A percentile compares a stretch with the other conserved stretches of the same genome.
Conservation (phyloP, 768 basidiomycete species). For the Boletus tomentosulus region DNA sequence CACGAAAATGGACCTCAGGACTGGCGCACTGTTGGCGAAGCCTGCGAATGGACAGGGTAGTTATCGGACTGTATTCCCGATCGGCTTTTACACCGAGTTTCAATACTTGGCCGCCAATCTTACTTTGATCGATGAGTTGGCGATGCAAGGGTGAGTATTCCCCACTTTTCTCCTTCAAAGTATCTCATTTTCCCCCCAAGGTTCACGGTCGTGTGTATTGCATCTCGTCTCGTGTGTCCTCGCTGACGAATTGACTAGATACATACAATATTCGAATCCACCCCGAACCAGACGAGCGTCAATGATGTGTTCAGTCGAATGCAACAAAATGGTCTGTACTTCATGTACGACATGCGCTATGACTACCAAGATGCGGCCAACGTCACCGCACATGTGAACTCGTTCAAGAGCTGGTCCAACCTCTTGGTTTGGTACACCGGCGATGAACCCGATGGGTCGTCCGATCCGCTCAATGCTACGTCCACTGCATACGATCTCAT, state of each 20-base stretch:
- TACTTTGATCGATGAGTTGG: slow-evolving; percentile 30
- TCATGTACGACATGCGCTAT: slow-evolving; percentile 83
- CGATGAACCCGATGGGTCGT: slow-evolving; percentile 69
- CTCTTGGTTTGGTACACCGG: slow-evolving; percentile 69
- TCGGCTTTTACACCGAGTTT: slow-evolving; percentile 45
- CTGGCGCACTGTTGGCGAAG: slow-evolving; percentile 49
- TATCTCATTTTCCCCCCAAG: neutral
- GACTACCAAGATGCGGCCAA: slow-evolving; percentile 58
- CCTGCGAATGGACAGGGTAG: slow-evolving; percentile 44
- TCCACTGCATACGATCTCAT: slow-evolving; percentile 51
- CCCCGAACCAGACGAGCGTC: slow-evolving; percentile 45
- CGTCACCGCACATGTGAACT: slow-evolving; percentile 63
- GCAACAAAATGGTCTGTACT: slow-evolving; percentile 58
- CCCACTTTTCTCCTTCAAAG: neutral
- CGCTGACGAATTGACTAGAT: slow-evolving; percentile 36
- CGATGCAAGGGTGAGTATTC: slow-evolving; percentile 20
- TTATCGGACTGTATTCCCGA: slow-evolving; percentile 48
- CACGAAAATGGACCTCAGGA: slow-evolving; percentile 58
- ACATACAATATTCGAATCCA: slow-evolving; percentile 67
- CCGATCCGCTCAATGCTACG: slow-evolving; percentile 58
- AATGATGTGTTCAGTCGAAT: slow-evolving; percentile 56
- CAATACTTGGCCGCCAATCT: slow-evolving; percentile 17
- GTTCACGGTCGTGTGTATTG: slow-evolving; percentile 29
- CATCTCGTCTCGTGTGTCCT: neutral
- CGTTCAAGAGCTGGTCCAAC: slow-evolving; percentile 61